Base-by-base conservation (phyloP, 345 rosid species). In the Noccaea bulbosa region DNA sequence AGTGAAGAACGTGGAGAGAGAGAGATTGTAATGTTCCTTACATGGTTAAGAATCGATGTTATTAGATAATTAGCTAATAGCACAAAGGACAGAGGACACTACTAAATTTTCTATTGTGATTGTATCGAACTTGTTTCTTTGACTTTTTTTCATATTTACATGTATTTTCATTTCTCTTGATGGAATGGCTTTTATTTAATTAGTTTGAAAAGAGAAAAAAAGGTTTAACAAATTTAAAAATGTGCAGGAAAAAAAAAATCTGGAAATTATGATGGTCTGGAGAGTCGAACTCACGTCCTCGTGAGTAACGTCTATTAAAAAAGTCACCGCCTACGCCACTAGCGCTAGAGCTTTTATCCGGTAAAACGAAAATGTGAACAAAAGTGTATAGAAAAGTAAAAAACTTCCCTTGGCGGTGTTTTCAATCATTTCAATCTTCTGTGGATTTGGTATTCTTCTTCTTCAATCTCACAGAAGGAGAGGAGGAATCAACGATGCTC, bases 1-100 rank as follows among this genome's bases (percentile, higher is more conserved):
- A 34, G 24, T 24, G 9, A 49, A 40, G 61, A 58, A 50, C 48
- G 34, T 51, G 30, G 46, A 65, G 51, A 72, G 30, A 27, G 30
- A 27, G 15, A 54, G 16, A 40, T 64, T 72, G 59, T 65, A 15
- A 45, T 30, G 49, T 10, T 37, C 32, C 30, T 0, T 20, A 69
- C 55, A 47, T 44, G 43, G 40, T 32, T 30, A 11, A 27, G 11
- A 39, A 14, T 8, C 2, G 27, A 52, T 24, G 20, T n/a, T n/a
- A 6, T 69, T 20, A 20, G 22, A 20, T 20, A 2, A 20, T 20
- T 20, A 20, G 22, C 47, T 50, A 20, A 24, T 17, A 59, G 24
- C 30, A 12, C 32, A 6, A 46, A 15, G 24, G 50, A 12, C 32
- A 6, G 16, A 15, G 24, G 50, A 16, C 24, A 46, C 50, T 46